These are phyloP conservation scores for Cryphonectria naterciae DNA, from an alignment of 2,329 filamentous ascomycete species.

Conservation along the genomic window DNA sequence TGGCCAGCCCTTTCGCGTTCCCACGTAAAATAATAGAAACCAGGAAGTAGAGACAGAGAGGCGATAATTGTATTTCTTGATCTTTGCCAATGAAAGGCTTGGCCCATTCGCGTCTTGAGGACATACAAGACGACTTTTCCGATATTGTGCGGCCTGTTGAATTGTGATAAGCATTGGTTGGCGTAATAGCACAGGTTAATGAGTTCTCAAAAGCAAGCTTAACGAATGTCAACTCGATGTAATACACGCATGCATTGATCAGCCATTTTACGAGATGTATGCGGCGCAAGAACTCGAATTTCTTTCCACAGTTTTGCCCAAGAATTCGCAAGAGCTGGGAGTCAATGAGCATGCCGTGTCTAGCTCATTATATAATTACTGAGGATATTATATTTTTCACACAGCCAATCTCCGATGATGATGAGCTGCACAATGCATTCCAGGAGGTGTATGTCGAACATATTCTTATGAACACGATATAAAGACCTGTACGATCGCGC, in stretches of 20 bases:
- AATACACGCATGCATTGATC: neutral
- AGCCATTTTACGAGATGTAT: neutral
- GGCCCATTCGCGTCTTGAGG: too few species aligned
- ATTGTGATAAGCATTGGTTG: neutral
- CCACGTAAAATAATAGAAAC: neutral
- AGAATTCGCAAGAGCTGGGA: too few species aligned
- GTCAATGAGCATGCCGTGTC: neutral
- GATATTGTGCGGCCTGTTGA: neutral
- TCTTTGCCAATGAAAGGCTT: neutral
- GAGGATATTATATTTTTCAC: neutral
- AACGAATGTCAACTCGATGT: neutral
- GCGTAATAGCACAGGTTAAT: neutral
- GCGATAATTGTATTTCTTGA: neutral
- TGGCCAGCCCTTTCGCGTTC: neutral
- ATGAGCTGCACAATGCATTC: neutral
- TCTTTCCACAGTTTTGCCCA: neutral
- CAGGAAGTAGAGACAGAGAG: neutral
- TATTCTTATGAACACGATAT: neutral
- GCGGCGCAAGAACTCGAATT: neutral
- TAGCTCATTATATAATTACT: neutral
- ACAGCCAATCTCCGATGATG: neutral
- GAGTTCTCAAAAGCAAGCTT: neutral
- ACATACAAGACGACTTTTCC: neutral
- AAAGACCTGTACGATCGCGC: neutral
- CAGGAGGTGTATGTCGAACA: neutral